phyloP scores from a whole-genome alignment of 495 filamentous ascomycete species.

The Aspergillus ostianus region DNA sequence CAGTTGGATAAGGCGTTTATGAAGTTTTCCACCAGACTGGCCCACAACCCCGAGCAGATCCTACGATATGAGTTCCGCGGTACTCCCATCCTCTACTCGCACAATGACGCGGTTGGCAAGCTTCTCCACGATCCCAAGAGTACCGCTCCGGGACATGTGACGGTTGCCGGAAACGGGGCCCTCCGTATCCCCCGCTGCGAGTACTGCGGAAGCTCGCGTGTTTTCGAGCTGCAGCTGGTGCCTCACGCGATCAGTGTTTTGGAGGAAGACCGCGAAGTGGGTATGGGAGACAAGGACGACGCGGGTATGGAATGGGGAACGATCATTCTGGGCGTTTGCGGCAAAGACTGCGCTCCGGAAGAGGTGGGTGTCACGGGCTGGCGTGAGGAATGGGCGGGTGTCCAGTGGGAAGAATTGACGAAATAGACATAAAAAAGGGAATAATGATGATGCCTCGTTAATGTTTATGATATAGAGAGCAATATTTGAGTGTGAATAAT shows the following conservation, averaged over 20 bases:
- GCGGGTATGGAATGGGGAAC: constrained; percentile 99
- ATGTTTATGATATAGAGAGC: not conserved
- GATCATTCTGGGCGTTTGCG: constrained; percentile 85
- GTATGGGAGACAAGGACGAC: constrained; percentile 40
- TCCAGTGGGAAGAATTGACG: constrained; percentile 89
- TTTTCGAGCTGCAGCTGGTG: constrained; percentile 91
- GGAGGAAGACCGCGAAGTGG: constrained; percentile 72
- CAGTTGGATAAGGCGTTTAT: constrained; percentile 86
- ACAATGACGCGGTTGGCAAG: constrained; percentile 70
- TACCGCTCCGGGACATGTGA: constrained; percentile 25
- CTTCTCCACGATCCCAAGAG: constrained; percentile 46
- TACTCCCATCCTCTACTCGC: constrained; percentile 75
- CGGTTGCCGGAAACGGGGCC: constrained; percentile 25
- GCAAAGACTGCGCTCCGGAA: constrained; percentile 60
- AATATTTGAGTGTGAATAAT: not conserved
- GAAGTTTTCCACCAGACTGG: constrained; percentile 78
- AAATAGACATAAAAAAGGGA: constrained; percentile 2
- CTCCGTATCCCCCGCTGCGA: constrained; percentile 67
- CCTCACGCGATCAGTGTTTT: constrained; percentile 87
- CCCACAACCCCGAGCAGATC: constrained; percentile 91
- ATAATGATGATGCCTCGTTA: constrained; percentile 4
- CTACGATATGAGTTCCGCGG: constrained; percentile 90
- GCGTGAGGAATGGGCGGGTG: constrained; percentile 92
- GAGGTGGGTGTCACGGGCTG: constrained; percentile 59
- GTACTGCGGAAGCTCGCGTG: constrained; percentile 69